Percentiles rank a stretch among this genome's conserved stretches.
phyloP scores from a whole-genome alignment of 75 land plant species.

The Pinus tabuliformis region DNA sequence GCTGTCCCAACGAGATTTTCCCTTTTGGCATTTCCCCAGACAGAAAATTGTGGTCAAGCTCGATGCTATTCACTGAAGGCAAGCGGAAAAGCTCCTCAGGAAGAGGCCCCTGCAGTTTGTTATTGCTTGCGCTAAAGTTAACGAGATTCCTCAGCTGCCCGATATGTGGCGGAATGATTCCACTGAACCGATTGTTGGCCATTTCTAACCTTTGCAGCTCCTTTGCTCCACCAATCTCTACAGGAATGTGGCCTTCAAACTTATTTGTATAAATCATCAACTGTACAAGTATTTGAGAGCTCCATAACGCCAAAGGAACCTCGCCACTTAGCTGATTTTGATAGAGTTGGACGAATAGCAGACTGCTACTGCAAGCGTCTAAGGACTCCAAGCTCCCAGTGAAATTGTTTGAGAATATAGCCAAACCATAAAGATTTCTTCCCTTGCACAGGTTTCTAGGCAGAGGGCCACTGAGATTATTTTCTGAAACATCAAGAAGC shows the following conservation, averaged over 20 bases:
- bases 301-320: constrained; percentile 23
- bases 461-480: constrained; percentile 6
- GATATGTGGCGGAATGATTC: constrained; percentile 25
- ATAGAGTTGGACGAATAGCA: too few species aligned
- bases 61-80: constrained; percentile 6
- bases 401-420: too few species aligned
- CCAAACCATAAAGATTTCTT: too few species aligned
- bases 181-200: constrained; percentile 21
- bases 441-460: background rate
- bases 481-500: constrained; percentile 1
- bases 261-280: constrained; percentile 13
- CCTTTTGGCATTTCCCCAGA: constrained; percentile 16
- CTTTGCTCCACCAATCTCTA: background rate
- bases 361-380: too few species aligned
- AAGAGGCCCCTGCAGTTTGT: constrained; percentile 24
- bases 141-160: constrained; percentile 17
- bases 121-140: constrained; percentile 9
- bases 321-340: constrained; percentile 26
- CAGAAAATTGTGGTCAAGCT: constrained; percentile 25
- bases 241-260: constrained; percentile 11
- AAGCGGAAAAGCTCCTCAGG: constrained; percentile 7
- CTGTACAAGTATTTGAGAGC: constrained; percentile 16
- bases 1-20: constrained; percentile 7
- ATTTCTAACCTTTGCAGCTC: constrained; percentile 10
- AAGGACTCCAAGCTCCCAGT: too few species aligned